Percentiles rank a stretch among this genome's conserved stretches.
Evolutionary conservation across 371 early-diverging fungal genomes (phyloP).

Genomic region (Syncephalastrum contaminatum): DNA sequence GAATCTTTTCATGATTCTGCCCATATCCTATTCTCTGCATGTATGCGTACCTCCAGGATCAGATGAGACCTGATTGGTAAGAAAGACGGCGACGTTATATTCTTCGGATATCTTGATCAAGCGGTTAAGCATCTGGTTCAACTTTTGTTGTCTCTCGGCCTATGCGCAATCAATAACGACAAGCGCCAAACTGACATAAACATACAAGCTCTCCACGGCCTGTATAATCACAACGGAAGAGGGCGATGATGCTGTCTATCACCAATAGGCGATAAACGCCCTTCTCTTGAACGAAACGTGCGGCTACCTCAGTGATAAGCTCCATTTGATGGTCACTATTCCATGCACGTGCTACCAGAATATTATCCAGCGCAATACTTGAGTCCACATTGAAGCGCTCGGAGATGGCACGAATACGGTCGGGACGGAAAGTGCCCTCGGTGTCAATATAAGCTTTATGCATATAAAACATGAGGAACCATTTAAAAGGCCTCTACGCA

Average conservation of each 20-base stretch:
- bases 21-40: slow-evolving; percentile 60
- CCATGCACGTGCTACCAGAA: slow-evolving; percentile 75
- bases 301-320: slow-evolving; percentile 66
- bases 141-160: slow-evolving; percentile 88
- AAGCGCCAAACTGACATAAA: too few species aligned
- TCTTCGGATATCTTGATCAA: slow-evolving; percentile 84
- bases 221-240: slow-evolving; percentile 77
- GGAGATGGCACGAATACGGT: slow-evolving; percentile 73
- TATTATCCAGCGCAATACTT: slow-evolving; percentile 65
- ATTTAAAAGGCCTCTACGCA: not conserved
- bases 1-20: slow-evolving; percentile 40
- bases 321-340: slow-evolving; percentile 88
- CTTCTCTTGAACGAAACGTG: slow-evolving; percentile 73
- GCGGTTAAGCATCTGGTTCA: slow-evolving; percentile 79
- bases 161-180: too few species aligned
- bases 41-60: slow-evolving; percentile 49
- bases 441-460: slow-evolving; percentile 78
- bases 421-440: slow-evolving; percentile 82
- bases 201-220: slow-evolving; percentile 79
- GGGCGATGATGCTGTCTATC: slow-evolving; percentile 78
- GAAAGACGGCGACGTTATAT: slow-evolving; percentile 84
- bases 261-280: slow-evolving; percentile 65
- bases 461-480: not conserved
- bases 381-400: slow-evolving; percentile 73
- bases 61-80: slow-evolving; percentile 83